These are phyloP conservation scores for Botryotinia calthae DNA, from an alignment of 2,329 filamentous ascomycete species.

Conservation along the genomic window DNA sequence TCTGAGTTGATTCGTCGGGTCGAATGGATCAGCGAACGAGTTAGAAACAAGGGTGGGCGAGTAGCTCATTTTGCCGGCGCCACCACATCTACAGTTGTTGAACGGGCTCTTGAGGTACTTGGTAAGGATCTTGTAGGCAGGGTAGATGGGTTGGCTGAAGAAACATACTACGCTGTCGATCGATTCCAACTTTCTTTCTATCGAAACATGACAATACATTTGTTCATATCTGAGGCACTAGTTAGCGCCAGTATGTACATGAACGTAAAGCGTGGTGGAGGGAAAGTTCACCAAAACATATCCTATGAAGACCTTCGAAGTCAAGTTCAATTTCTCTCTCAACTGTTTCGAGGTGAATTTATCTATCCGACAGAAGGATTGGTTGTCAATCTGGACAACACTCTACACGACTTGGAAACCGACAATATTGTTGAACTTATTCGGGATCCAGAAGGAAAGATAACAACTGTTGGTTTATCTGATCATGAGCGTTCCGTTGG, in stretches of 20 bases:
- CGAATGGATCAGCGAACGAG: conserved; percentile 81
- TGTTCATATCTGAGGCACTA: conserved; percentile 91
- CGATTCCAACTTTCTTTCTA: conserved; percentile 97
- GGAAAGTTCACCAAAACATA: conserved; percentile 75
- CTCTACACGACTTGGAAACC: conserved; percentile 70
- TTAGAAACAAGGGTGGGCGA: conserved; percentile 81
- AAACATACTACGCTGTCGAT: conserved; percentile 92
- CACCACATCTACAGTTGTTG: conserved; percentile 76
- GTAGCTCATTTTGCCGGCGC: conserved; percentile 89
- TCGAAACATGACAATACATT: conserved; percentile 97
- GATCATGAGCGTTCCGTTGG: conserved; percentile 73
- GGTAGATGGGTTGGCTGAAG: conserved; percentile 76
- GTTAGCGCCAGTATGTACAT: conserved; percentile 91
- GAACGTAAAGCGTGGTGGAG: conserved; percentile 86
- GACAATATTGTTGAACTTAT: conserved; percentile 74
- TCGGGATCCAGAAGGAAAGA: conserved; percentile 52
- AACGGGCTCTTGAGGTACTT: conserved; percentile 86
- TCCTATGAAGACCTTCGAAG: conserved; percentile 67
- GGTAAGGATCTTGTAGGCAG: conserved; percentile 84
- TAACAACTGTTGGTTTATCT: conserved; percentile 71
- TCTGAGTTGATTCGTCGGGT: conserved; percentile 81
- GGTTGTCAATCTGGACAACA: conserved; percentile 74
- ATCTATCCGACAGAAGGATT: conserved; percentile 91
- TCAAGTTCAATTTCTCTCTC: conserved; percentile 86
- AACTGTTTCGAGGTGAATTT: conserved; percentile 93